Conservation (phyloP, 176 grass and related monocot species). For the Phoenix dactylifera region DNA sequence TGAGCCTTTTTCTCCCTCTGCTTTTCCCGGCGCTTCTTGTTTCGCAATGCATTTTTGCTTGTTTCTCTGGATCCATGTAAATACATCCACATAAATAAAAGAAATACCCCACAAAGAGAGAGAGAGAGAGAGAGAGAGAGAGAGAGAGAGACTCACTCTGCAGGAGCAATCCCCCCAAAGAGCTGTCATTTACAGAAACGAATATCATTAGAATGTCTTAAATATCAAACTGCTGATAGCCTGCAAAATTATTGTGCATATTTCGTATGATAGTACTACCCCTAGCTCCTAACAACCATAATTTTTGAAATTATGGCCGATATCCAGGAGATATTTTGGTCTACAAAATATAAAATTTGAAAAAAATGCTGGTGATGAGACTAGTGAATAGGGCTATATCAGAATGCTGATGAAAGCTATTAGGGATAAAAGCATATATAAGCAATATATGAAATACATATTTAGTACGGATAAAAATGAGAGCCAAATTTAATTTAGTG, state of each 20-base stretch:
- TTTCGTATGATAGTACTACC: background rate
- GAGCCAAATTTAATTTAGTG: too few species aligned
- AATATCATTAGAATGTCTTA: background rate
- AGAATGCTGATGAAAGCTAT: too few species aligned
- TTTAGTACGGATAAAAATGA: too few species aligned
- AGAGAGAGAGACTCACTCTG: constrained; percentile 54
- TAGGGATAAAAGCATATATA: too few species aligned
- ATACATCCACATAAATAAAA: too few species aligned
- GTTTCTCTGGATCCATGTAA: constrained; percentile 28
- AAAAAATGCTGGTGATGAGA: too few species aligned
- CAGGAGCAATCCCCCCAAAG: constrained; percentile 64
- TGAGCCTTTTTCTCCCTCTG: constrained; percentile 75
- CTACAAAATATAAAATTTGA: too few species aligned
- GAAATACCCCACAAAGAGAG: background rate
- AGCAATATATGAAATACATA: too few species aligned
- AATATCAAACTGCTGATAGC: background rate
- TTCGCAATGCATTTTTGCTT: constrained; percentile 96
- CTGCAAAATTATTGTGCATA: background rate
- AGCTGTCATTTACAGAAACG: constrained; percentile 40
- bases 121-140: background rate
- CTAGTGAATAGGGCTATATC: too few species aligned
- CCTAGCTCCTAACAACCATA: too few species aligned
- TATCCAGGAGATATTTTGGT: too few species aligned
- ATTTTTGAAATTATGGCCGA: too few species aligned
- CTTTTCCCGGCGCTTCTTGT: constrained; percentile 92